Conservation (phyloP, 306 rosid genomes). For the Carpinus viminea region DNA sequence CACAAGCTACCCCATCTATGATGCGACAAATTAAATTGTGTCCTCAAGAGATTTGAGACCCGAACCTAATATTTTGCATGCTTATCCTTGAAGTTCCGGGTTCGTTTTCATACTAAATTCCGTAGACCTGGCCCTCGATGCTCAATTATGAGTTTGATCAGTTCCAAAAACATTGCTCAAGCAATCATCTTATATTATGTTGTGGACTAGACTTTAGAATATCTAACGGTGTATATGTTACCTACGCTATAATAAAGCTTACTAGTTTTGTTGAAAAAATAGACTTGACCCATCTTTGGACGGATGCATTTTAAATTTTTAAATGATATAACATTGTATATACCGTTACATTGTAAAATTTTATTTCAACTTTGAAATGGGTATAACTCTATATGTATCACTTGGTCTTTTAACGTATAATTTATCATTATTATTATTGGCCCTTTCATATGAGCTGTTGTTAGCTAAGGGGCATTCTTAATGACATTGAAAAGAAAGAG, state of each 20-base stretch:
- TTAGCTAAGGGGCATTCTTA: constrained; percentile 12
- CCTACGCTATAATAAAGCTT: no score
- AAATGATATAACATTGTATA: no score
- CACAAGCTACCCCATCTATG: constrained; percentile 19
- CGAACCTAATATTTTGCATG: no score
- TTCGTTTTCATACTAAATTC: neutral
- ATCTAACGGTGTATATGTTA: no score
- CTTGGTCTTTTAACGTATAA: neutral
- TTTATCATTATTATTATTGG: neutral
- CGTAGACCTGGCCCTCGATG: neutral
- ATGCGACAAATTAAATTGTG: neutral
- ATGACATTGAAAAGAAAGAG: constrained; percentile 4
- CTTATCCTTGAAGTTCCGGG: neutral
- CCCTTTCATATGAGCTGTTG: constrained; percentile 15
- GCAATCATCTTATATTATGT: no score
- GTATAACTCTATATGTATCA: neutral
- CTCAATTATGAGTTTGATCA: neutral
- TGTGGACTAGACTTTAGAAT: no score
- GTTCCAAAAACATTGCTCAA: neutral
- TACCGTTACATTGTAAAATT: no score
- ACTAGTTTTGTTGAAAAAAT: no score
- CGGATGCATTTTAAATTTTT: no score
- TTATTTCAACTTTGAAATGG: no score
- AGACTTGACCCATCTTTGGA: no score
- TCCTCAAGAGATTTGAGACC: no score